A percentile compares a stretch with the other conserved stretches of the same genome.
These are phyloP conservation scores for Pseudogymnoascus sp. DNA, from an alignment of 2,329 filamentous ascomycete species.

Conservation along the genomic window DNA sequence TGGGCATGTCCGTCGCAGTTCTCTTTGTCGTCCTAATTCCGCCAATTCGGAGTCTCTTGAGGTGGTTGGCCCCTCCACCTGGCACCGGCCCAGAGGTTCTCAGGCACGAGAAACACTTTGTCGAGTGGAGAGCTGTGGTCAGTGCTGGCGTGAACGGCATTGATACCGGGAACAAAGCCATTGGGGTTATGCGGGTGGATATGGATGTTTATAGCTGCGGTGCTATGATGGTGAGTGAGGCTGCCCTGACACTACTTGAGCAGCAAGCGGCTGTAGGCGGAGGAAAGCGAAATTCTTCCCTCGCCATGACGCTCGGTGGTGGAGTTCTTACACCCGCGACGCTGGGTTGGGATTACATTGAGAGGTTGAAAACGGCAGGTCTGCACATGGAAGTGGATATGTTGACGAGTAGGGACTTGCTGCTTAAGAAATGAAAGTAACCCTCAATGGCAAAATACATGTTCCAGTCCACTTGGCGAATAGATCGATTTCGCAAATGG, in stretches of 20 bases:
- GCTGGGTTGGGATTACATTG: slow-evolving; percentile 57
- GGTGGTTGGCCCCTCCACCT: background rate
- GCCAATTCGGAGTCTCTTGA: background rate
- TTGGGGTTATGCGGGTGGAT: background rate
- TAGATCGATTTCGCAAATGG: background rate
- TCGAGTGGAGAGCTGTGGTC: background rate
- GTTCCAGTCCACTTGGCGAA: background rate
- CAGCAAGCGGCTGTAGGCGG: background rate
- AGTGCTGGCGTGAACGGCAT: background rate
- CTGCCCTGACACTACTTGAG: background rate
- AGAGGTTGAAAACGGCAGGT: slow-evolving; percentile 51
- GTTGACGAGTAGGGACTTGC: slow-evolving; percentile 20
- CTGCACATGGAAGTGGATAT: slow-evolving; percentile 52
- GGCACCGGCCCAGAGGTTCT: background rate
- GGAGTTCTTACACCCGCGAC: slow-evolving; percentile 66
- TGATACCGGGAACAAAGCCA: background rate
- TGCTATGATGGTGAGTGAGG: background rate
- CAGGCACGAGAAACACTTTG: background rate
- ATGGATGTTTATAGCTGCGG: background rate
- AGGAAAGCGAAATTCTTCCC: background rate
- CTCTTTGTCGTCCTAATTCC: background rate
- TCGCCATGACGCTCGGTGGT: slow-evolving; percentile 45
- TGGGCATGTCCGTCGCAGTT: background rate
- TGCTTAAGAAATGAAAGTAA: background rate
- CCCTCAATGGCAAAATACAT: background rate